Conservation (phyloP, 164 flowering plant species). For the Santalum album region DNA sequence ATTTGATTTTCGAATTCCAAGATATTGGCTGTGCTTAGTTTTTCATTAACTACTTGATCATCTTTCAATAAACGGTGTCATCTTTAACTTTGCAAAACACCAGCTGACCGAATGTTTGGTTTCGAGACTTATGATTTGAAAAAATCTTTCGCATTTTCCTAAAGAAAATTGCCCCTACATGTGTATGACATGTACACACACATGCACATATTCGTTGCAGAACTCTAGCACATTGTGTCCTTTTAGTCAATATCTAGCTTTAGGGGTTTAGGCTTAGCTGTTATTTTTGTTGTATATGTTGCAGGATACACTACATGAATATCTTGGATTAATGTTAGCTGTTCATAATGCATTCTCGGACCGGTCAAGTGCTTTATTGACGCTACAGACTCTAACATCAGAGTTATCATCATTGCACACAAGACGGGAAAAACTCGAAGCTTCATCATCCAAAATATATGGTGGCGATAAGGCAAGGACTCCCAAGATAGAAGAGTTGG, state of each 20-base stretch:
- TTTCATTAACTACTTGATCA: too few species aligned
- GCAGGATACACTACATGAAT: conserved; percentile 86
- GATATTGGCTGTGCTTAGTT: too few species aligned
- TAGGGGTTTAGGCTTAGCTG: too few species aligned
- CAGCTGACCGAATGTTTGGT: too few species aligned
- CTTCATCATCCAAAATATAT: conserved; percentile 79
- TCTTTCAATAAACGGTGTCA: too few species aligned
- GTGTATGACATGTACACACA: too few species aligned
- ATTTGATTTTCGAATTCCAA: too few species aligned
- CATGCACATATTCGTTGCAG: too few species aligned
- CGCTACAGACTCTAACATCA: conserved; percentile 80
- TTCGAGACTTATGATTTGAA: not conserved
- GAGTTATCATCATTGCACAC: conserved; percentile 65
- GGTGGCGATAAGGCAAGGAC: conserved; percentile 82
- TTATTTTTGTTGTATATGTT: conserved; percentile 1
- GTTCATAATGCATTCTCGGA: conserved; percentile 81
- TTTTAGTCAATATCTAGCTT: too few species aligned
- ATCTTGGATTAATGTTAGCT: conserved; percentile 82
- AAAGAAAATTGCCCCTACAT: too few species aligned
- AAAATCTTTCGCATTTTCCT: not conserved
- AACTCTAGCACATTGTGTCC: too few species aligned
- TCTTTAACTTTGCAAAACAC: too few species aligned
- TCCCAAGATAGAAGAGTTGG: conserved; percentile 68
- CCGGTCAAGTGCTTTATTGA: conserved; percentile 79
- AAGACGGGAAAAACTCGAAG: conserved; percentile 73